Evolutionary conservation across 1,139 yeast species (phyloP).

Genomic region (Nadsonia starkeyi-henricii): DNA sequence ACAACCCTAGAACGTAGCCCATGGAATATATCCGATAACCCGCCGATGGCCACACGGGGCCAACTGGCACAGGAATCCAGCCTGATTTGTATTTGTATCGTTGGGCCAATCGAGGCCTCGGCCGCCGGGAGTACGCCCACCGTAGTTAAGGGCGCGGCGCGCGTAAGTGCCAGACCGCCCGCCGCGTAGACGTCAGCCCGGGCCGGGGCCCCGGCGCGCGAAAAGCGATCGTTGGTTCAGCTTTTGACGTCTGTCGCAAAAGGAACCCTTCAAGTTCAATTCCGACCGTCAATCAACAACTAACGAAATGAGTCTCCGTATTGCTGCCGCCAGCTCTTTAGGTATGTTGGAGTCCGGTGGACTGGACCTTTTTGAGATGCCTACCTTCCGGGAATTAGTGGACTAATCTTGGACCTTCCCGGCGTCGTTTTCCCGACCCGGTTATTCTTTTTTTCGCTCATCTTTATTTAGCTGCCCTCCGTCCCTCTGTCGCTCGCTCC

Average conservation of each 20-base stretch:
- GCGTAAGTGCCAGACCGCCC: no score
- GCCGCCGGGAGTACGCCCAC: no score
- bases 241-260: neutral
- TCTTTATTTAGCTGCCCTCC: neutral
- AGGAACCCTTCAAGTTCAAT: neutral
- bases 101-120: no score
- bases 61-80: no score
- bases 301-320: neutral
- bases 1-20: no score
- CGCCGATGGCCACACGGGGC: no score
- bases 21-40: no score
- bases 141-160: no score
- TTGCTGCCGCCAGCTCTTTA: slow-evolving; percentile 1
- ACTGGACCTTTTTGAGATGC: no score
- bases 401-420: no score
- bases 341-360: neutral
- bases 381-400: neutral
- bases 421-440: neutral
- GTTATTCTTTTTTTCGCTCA: neutral
- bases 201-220: neutral
- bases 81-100: no score
- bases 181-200: no score
- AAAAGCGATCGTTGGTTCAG: neutral
- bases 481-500: slow-evolving; percentile 1
- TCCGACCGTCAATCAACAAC: neutral